Evolutionary conservation across 208 protist species (phyloP).

Genomic region (Acanthamoeba castellanii): DNA sequence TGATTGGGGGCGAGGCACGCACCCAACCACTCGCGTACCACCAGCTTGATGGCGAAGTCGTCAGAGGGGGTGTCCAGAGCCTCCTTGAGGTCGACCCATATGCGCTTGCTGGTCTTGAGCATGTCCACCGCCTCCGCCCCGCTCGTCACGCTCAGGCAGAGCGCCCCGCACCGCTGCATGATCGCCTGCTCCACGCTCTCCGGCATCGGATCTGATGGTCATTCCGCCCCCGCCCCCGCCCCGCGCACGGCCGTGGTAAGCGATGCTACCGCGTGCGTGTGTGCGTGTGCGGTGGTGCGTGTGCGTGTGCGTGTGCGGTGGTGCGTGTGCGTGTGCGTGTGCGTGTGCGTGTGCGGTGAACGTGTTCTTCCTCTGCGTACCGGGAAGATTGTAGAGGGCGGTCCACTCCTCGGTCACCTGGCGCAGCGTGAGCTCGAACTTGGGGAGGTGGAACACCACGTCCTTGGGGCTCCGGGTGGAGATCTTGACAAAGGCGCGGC

Average conservation of each 20-base stretch:
- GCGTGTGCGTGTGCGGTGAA: too few species aligned
- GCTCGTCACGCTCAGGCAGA: slow-evolving; percentile 46
- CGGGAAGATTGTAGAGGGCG: neutral
- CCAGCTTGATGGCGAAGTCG: slow-evolving; percentile 29
- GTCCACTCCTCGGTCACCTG: neutral
- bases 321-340: too few species aligned
- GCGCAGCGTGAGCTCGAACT: neutral
- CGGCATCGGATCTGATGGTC: neutral
- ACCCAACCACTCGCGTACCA: slow-evolving; percentile 46
- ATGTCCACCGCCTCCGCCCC: slow-evolving; percentile 37
- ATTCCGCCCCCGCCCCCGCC: too few species aligned
- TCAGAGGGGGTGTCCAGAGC: slow-evolving; percentile 18
- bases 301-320: too few species aligned
- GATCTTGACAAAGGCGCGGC: slow-evolving; percentile 21
- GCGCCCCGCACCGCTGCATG: slow-evolving; percentile 28
- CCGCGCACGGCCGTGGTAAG: too few species aligned
- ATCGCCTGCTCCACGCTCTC: slow-evolving; percentile 37
- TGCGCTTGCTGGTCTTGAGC: slow-evolving; percentile 35
- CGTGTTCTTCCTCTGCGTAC: neutral
- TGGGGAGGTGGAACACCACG: slow-evolving; percentile 6
- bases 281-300: too few species aligned
- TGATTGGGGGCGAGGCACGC: neutral
- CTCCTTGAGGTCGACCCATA: slow-evolving; percentile 58
- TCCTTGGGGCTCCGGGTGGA: slow-evolving; percentile 48
- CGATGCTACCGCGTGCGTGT: too few species aligned